Base-by-base conservation (phyloP, 2,329 filamentous ascomycete genomes). In the Exophiala viscosa region DNA sequence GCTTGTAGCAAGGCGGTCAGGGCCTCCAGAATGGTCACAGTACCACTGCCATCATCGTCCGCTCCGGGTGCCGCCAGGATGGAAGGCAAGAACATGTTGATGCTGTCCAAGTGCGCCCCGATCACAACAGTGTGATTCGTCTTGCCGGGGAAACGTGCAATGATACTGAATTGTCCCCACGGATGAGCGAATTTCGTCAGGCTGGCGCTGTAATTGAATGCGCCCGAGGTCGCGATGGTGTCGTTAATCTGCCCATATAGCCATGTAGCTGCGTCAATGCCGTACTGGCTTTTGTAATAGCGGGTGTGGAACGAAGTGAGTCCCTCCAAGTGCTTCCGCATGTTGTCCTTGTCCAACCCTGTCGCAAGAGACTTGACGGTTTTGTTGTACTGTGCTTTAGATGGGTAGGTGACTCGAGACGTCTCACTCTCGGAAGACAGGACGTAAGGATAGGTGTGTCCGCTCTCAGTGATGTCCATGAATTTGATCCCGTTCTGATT, bases 1-100 rank as follows among this genome's bases (percentile, higher is more conserved):
- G 86, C 86, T 61, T 81, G 80, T 50, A 96, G 79, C 6, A 97
- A 78, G 39, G 88, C 86, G 33, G 90, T 83, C 66, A 99, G 81
- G 2, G 90, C 88, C 72, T 99, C 92, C 48, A 97, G 82, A 62
- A 96, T 97, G 8, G 92, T 97, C 15, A 97, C 90, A 1, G 90
- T 93, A 52, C 90, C 90, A 62, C 87, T 90, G 58, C 91, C 92
- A 67, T 96, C 92, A 63, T 97, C 92, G 62, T 97, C 93, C n/a
- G 92, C 91, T 41, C 92, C 92, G 0, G 92, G 92, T 0, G 92
- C 91, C 11, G 87, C 82, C 32, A 96, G 79, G 33, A 95, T 76
- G 2, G 86, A 88, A 1, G 91, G 92, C 10, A 96, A 72, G 74
- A 90, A 95, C 41, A 96, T 78, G 72, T 97, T 97, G 73, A 96